Evolutionary conservation across 83 land plant species (phyloP).

Genomic region (Picea abies): DNA sequence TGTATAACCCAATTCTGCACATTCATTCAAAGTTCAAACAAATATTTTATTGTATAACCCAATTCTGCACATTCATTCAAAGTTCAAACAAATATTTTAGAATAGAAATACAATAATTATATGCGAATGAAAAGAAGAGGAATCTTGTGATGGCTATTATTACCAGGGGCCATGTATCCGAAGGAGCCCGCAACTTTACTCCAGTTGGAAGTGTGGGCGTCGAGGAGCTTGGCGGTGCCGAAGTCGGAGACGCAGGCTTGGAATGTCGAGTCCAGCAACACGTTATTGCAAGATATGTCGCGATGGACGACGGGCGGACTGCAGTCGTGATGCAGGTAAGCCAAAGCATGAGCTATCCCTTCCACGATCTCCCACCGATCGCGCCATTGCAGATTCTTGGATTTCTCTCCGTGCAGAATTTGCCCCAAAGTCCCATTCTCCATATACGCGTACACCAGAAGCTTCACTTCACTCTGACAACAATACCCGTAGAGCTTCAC

Average conservation of each 20-base stretch:
- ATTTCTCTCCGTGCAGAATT: constrained; percentile 25
- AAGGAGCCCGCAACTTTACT: constrained; percentile 49
- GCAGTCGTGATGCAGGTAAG: constrained; percentile 77
- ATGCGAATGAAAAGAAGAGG: no score
- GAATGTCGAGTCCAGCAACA: constrained; percentile 50
- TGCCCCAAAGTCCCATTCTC: constrained; percentile 45
- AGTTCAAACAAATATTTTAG: neutral
- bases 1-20: neutral
- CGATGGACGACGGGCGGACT: constrained; percentile 62
- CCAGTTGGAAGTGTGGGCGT: constrained; percentile 33
- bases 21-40: neutral
- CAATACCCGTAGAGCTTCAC: constrained; percentile 60
- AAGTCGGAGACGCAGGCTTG: constrained; percentile 64
- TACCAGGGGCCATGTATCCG: constrained; percentile 87
- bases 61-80: neutral
- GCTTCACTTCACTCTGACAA: constrained; percentile 18
- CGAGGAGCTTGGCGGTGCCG: constrained; percentile 59
- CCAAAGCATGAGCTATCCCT: constrained; percentile 60
- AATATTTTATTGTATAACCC: neutral
- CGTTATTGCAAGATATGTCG: constrained; percentile 57
- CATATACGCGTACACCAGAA: constrained; percentile 57
- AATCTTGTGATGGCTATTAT: no score
- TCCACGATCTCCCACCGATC: constrained; percentile 33
- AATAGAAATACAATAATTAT: no score
- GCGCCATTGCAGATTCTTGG: constrained; percentile 36